phyloP scores from a whole-genome alignment of 2,329 filamentous ascomycete species.

The Ilyonectria destructans region DNA sequence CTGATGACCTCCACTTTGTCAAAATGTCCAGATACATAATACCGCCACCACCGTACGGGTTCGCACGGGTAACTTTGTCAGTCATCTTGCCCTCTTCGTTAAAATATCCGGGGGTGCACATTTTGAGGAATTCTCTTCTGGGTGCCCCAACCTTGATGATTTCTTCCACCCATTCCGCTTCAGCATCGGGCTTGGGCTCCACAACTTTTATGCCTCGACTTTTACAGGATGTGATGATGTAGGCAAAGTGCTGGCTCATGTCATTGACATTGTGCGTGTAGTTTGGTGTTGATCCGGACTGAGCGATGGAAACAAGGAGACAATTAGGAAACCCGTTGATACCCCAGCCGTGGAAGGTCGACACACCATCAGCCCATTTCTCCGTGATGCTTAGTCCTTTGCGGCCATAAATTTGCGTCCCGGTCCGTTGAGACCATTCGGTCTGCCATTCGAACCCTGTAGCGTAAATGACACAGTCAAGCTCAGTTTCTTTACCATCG shows the following conservation, averaged over 20 bases:
- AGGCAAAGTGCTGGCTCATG: no score
- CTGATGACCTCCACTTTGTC: no score
- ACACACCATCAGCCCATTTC: not conserved
- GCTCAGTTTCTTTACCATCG: not conserved
- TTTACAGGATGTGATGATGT: no score
- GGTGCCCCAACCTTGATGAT: not conserved
- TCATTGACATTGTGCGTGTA: not conserved
- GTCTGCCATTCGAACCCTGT: not conserved
- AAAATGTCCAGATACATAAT: no score
- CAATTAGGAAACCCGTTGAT: not conserved
- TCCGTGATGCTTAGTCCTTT: not conserved
- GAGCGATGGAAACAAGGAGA: not conserved
- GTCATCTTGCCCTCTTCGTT: not conserved
- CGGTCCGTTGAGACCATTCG: no score
- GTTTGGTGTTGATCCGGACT: not conserved
- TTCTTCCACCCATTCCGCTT: not conserved
- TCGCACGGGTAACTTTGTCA: not conserved
- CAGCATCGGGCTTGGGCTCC: not conserved
- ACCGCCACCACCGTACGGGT: not conserved
- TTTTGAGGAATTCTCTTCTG: not conserved
- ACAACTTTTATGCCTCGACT: no score
- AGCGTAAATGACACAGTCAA: constrained; percentile 1
- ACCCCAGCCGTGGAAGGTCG: not conserved
- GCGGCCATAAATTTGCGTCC: not conserved
- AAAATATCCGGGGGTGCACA: not conserved